Conservation (phyloP, 805 yeast genomes). For the Nakazawaea siamensis region DNA sequence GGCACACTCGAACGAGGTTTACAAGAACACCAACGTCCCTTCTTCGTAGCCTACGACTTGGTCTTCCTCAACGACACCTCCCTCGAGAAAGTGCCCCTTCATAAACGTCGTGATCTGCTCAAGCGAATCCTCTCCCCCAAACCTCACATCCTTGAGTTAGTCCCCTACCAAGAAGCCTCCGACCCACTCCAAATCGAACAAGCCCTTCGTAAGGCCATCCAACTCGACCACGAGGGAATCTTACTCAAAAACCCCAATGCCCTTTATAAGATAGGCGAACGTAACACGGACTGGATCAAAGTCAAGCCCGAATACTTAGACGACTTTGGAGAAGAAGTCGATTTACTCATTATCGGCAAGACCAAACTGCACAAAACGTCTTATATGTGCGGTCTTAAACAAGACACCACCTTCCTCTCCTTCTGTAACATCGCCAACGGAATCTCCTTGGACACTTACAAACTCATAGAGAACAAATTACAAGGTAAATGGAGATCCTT, state of each 20-base stretch:
- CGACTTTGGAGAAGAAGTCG: constrained; percentile 82
- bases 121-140: constrained; percentile 34
- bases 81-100: constrained; percentile 44
- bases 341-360: constrained; percentile 72
- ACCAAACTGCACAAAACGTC: constrained; percentile 65
- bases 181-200: constrained; percentile 44
- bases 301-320: constrained; percentile 86
- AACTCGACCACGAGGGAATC: constrained; percentile 70
- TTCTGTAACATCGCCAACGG: constrained; percentile 86
- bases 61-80: constrained; percentile 60
- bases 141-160: constrained; percentile 40
- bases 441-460: constrained; percentile 54
- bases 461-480: constrained; percentile 47
- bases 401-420: constrained; percentile 39
- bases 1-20: constrained; percentile 22
- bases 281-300: constrained; percentile 72
- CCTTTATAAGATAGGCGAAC: constrained; percentile 50
- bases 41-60: constrained; percentile 65
- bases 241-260: constrained; percentile 60
- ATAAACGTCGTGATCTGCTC: constrained; percentile 47
- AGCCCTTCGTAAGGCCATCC: constrained; percentile 51
- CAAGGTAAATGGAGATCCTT: constrained; percentile 51
- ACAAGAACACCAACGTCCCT: constrained; percentile 30
- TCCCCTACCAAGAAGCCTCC: constrained; percentile 30
- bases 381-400: constrained; percentile 65